Evolutionary conservation across 2,329 filamentous ascomycete species (phyloP).

Genomic region (Xylaria sp.): DNA sequence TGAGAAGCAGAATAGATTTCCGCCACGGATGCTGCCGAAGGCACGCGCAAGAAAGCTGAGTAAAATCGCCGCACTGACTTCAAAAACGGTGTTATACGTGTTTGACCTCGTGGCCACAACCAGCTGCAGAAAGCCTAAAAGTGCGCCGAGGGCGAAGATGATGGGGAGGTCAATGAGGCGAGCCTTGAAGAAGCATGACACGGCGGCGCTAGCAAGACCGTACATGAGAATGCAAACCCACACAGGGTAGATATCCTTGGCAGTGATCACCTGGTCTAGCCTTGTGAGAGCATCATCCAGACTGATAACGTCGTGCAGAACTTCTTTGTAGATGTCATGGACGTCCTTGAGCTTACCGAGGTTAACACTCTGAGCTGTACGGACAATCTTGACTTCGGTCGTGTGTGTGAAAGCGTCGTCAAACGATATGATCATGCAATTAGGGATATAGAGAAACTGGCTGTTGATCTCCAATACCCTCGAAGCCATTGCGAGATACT

Average conservation of each 20-base stretch:
- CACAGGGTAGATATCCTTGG: constrained; percentile 59
- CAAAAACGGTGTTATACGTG: constrained; percentile 67
- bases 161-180: constrained; percentile 82
- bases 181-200: constrained; percentile 83
- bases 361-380: constrained; percentile 74
- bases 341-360: constrained; percentile 78
- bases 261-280: constrained; percentile 66
- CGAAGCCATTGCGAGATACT: constrained; percentile 89
- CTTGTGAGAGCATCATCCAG: constrained; percentile 75
- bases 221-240: constrained; percentile 74
- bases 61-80: constrained; percentile 66
- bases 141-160: constrained; percentile 78
- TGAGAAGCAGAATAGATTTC: constrained; percentile 75
- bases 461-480: constrained; percentile 87
- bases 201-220: constrained; percentile 78
- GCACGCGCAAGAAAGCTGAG: constrained; percentile 75
- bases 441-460: constrained; percentile 88
- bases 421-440: constrained; percentile 92
- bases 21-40: constrained; percentile 70
- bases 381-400: constrained; percentile 81
- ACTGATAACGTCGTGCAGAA: constrained; percentile 77
- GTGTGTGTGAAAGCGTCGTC: constrained; percentile 78
- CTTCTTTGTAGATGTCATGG: constrained; percentile 81
- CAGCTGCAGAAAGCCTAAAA: constrained; percentile 79
- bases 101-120: constrained; percentile 80